Evolutionary conservation across 2,329 filamentous ascomycete species (phyloP), one percentile per base, ranked within the genome.

Genomic region (Pseudohalonectria lignicola): DNA sequence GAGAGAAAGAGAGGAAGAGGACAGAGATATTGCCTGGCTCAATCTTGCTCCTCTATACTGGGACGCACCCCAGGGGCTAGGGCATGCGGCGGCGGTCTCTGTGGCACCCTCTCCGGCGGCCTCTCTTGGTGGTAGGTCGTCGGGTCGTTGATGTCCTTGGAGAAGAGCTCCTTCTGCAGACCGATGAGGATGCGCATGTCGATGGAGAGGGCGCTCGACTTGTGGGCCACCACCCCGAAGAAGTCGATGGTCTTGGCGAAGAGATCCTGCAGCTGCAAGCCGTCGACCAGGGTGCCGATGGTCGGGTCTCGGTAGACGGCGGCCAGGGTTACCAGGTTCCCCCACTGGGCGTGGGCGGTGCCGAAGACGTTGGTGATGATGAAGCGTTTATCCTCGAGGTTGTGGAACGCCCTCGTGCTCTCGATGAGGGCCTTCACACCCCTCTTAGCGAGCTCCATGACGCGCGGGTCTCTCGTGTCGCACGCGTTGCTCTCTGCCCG

Each of bases 351-450:
- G 68, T 95, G 90, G 44, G 87, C 83, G 15, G 90, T 96, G 37
- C 90, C 88, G 60, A 94, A 94, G 18, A 94, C 80, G 50, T 95
- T 96, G n/a, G 90, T 96, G 39, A 96, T 79, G 37, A 95, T 81
- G 8, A 84, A 76, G 21, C 86, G 75, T 43, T 73, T 60, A n/a
- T 63, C 60, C 13, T 74, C 66, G 19, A 84, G 67, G 2, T 68
- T 66, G 45, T 82, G 69, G 53, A 96, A 94, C 1, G 87, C 86
- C 39, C 77, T 73, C 0, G 90, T 96, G 55, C 90, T 95, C 53
- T 82, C 70, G 38, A 94, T 77, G 1, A 94, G 76, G 6, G 86
- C 84, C 31, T 76, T 65, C 40, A 92, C 72, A 42, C 82, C 86
- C 44, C 66, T 67, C 35, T 59, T 58, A 12, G 79, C 79, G 43